Evolutionary conservation across 2,329 filamentous ascomycete genomes (phyloP).

Genomic region (Didymella arachidicola): DNA sequence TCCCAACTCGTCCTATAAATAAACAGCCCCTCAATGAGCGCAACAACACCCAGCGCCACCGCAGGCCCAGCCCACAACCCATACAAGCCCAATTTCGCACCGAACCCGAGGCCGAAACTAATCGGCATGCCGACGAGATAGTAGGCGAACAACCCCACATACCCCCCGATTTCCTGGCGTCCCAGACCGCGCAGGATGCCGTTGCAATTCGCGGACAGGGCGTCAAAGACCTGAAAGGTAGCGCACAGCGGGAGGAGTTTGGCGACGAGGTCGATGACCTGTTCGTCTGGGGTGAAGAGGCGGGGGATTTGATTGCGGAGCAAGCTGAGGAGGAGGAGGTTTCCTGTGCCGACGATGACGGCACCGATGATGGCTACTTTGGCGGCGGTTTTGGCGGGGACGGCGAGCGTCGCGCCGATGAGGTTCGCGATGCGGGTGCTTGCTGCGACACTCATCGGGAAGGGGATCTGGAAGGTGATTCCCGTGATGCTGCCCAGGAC

Average conservation of each 20-base stretch:
- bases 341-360: slow-evolving; percentile 77
- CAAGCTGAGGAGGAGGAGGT: slow-evolving; percentile 72
- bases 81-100: slow-evolving; percentile 75
- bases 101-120: slow-evolving; percentile 80
- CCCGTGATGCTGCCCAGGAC: slow-evolving; percentile 80
- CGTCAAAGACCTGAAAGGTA: slow-evolving; percentile 89
- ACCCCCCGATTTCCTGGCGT: slow-evolving; percentile 87
- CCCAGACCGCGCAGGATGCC: slow-evolving; percentile 88
- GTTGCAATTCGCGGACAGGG: slow-evolving; percentile 78
- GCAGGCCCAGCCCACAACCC: slow-evolving; percentile 75
- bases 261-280: slow-evolving; percentile 72
- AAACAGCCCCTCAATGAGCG: slow-evolving; percentile 64
- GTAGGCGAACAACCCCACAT: slow-evolving; percentile 85
- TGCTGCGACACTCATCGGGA: slow-evolving; percentile 86
- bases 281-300: slow-evolving; percentile 74
- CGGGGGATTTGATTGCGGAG: slow-evolving; percentile 77
- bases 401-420: slow-evolving; percentile 83
- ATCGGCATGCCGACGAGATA: slow-evolving; percentile 87
- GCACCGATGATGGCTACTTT: slow-evolving; percentile 76
- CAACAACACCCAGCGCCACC: slow-evolving; percentile 71
- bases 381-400: slow-evolving; percentile 81
- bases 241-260: slow-evolving; percentile 80
- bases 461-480: slow-evolving; percentile 89
- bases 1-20: slow-evolving; percentile 65
- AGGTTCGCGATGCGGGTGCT: slow-evolving; percentile 91